Percentiles rank a stretch among this genome's conserved stretches.
Conservation (phyloP, 2,329 filamentous ascomycete species). For the Ophiocordyceps camponoti-rufipedis region DNA sequence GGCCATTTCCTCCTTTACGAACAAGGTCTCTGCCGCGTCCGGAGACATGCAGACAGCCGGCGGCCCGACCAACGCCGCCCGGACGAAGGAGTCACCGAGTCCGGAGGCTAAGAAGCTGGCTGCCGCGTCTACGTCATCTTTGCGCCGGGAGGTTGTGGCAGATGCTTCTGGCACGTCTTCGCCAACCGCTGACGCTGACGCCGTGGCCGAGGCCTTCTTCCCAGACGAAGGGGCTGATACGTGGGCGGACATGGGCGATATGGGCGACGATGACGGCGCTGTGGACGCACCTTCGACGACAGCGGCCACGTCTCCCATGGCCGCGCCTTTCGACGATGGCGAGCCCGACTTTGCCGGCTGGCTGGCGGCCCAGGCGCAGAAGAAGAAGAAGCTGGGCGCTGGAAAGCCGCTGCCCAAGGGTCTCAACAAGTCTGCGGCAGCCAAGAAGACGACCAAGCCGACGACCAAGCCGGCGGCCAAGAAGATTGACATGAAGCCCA, state of each 20-base stretch:
- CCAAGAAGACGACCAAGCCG: constrained; percentile 26
- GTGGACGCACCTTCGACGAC: constrained; percentile 14
- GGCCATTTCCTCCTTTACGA: constrained; percentile 97
- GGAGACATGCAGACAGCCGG: constrained; percentile 60
- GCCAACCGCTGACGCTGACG: constrained; percentile 20
- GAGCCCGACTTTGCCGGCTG: constrained; percentile 95
- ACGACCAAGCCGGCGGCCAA: constrained; percentile 32
- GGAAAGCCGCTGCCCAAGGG: constrained; percentile 67
- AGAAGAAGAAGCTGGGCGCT: constrained; percentile 47
- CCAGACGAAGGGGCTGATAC: constrained; percentile 49
- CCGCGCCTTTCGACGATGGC: constrained; percentile 55
- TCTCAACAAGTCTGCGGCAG: constrained; percentile 38
- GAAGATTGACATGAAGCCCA: constrained; percentile 52
- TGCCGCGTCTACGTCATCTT: constrained; percentile 34
- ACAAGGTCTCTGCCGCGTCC: constrained; percentile 68
- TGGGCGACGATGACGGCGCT: constrained; percentile 33
- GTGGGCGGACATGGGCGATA: constrained; percentile 56
- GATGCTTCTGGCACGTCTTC: constrained; percentile 29
- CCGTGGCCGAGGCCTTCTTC: constrained; percentile 30
- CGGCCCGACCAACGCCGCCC: constrained; percentile 21
- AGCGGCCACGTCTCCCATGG: constrained; percentile 12
- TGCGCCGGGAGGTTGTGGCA: constrained; percentile 41
- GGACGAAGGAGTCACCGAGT: constrained; percentile 20
- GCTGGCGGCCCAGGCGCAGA: constrained; percentile 68
- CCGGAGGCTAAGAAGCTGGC: constrained; percentile 17